These are phyloP conservation scores for Boechera retrofracta DNA, from an alignment of 345 rosid species.

Conservation along the genomic window DNA sequence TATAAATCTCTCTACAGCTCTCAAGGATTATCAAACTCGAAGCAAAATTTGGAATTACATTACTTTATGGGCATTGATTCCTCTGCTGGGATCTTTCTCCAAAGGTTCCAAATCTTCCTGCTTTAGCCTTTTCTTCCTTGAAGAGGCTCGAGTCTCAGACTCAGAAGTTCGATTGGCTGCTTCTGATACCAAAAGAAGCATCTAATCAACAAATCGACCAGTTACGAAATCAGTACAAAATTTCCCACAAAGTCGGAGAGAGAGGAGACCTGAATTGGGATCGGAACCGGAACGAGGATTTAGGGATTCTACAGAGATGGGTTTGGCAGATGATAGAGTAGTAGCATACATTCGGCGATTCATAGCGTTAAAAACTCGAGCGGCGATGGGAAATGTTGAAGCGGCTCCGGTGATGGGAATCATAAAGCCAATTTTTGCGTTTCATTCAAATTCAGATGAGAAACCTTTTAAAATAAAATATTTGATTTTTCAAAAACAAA, in stretches of 20 bases:
- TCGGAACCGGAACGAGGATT: conserved; percentile 1
- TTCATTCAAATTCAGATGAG: too few relatives aligned
- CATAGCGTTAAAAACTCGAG: conserved; percentile 27
- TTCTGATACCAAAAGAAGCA: conserved; percentile 31
- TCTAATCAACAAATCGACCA: background rate
- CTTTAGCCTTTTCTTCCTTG: conserved; percentile 63
- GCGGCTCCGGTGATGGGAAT: conserved; percentile 14
- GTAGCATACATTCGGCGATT: conserved; percentile 26
- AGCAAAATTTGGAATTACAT: conserved; percentile 4
- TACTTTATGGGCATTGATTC: conserved; percentile 10
- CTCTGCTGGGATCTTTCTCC: conserved; percentile 38
- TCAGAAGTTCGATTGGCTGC: conserved; percentile 32
- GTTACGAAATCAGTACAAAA: background rate
- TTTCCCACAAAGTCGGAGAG: background rate
- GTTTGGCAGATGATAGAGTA: conserved; percentile 18
- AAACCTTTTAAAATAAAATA: too few relatives aligned
- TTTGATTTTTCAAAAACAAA: too few relatives aligned
- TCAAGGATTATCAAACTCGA: background rate
- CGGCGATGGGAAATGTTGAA: background rate
- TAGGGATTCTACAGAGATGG: conserved; percentile 16
- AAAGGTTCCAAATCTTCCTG: conserved; percentile 38
- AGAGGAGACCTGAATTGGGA: conserved; percentile 27
- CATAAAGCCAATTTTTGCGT: conserved; percentile 17
- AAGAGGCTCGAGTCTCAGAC: conserved; percentile 53
- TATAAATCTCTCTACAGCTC: conserved; percentile 1